phyloP scores from a whole-genome alignment of 2,329 filamentous ascomycete species.

The Fulvia fulva region DNA sequence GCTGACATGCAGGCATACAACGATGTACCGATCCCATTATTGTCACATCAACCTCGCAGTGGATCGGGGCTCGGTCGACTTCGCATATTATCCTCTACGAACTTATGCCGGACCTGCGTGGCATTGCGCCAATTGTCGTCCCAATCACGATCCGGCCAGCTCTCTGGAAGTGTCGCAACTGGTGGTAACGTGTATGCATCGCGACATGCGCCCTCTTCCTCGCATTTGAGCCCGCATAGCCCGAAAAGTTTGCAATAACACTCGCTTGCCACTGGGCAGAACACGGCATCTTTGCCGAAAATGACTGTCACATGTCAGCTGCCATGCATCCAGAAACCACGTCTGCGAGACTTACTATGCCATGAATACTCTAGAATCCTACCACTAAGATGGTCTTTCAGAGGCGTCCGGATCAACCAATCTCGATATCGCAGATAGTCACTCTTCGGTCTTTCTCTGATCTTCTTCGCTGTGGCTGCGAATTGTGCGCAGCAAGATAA shows the following conservation, averaged over 20 bases:
- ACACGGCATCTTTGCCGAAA: constrained; percentile 18
- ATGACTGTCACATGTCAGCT: constrained; percentile 34
- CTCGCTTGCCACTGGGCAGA: constrained; percentile 58
- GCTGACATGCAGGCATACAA: no score
- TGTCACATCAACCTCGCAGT: no score
- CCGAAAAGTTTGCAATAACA: constrained; percentile 68
- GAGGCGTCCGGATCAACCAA: constrained; percentile 47
- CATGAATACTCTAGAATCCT: constrained; percentile 56
- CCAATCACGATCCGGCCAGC: not conserved
- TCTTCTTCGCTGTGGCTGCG: constrained; percentile 47
- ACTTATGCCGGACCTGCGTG: not conserved
- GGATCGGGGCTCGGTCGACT: not conserved
- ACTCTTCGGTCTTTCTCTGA: constrained; percentile 42
- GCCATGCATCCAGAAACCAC: no score
- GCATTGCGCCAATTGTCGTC: not conserved
- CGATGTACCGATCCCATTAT: no score
- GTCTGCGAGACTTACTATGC: constrained; percentile 45
- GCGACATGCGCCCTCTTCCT: constrained; percentile 44
- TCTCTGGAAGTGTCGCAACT: not conserved
- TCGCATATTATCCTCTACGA: not conserved
- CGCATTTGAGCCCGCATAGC: constrained; percentile 50
- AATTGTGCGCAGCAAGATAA: constrained; percentile 56
- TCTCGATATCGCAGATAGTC: constrained; percentile 50
- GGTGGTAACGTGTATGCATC: not conserved
- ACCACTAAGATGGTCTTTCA: constrained; percentile 49